A percentile compares a stretch with the other conserved stretches of the same genome.
phyloP scores from a whole-genome alignment of 306 rosid genomes.

The Hippophae rhamnoides region DNA sequence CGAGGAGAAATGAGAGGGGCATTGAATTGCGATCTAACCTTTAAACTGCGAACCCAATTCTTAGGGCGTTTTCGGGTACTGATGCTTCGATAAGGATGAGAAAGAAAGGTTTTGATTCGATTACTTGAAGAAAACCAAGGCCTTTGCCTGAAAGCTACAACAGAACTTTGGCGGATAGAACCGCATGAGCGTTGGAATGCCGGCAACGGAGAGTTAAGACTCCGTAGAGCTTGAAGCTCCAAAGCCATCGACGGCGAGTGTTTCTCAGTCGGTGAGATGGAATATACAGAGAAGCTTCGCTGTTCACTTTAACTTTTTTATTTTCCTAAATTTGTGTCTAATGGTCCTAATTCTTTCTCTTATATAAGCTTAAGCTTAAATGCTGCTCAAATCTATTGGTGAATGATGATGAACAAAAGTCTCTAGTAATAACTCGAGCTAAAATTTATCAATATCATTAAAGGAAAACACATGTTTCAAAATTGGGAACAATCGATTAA shows the following conservation, averaged over 20 bases:
- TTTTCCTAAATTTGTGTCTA: too few relatives aligned
- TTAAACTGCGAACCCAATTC: slow-evolving; percentile 12
- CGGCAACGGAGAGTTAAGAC: slow-evolving; percentile 9
- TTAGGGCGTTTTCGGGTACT: not conserved
- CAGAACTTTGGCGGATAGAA: slow-evolving; percentile 20
- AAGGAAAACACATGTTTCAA: too few relatives aligned
- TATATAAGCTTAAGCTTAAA: too few relatives aligned
- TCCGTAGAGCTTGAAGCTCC: not conserved
- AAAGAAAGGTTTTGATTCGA: slow-evolving; percentile 9
- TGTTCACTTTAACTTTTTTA: too few relatives aligned
- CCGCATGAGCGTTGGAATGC: slow-evolving; percentile 5
- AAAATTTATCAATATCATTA: too few relatives aligned
- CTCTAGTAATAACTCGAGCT: too few relatives aligned
- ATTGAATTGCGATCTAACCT: slow-evolving; percentile 25
- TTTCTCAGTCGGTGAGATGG: not conserved
- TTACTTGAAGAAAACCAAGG: not conserved
- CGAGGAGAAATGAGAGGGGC: slow-evolving; percentile 50
- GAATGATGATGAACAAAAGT: too few relatives aligned
- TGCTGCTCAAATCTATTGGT: too few relatives aligned
- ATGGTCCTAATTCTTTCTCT: too few relatives aligned
- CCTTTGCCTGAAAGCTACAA: not conserved
- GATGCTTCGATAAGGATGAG: not conserved
- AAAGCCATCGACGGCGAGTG: slow-evolving; percentile 21
- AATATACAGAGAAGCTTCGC: too few relatives aligned
- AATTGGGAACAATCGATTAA: too few relatives aligned